These are phyloP conservation scores for Verticillium dahliae DNA, from an alignment of 2,329 filamentous ascomycete genomes.

Conservation along the genomic window DNA sequence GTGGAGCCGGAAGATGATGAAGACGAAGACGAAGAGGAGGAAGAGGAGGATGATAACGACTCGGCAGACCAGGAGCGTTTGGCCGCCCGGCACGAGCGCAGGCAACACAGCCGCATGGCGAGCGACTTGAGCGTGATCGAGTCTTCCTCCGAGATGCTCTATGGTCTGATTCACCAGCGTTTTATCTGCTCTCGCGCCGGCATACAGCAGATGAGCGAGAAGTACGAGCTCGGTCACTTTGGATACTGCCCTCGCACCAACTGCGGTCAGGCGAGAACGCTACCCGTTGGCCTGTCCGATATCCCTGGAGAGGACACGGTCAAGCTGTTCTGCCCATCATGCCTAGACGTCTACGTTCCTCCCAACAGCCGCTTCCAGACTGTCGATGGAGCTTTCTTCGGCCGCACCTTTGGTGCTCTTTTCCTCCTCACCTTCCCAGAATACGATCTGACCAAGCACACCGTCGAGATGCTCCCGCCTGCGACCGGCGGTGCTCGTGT, in stretches of 20 bases:
- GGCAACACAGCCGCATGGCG: slow-evolving; percentile 77
- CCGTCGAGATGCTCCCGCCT: slow-evolving; percentile 46
- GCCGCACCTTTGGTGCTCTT: slow-evolving; percentile 90
- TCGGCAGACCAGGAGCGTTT: slow-evolving; percentile 55
- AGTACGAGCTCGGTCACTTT: slow-evolving; percentile 96
- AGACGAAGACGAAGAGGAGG: slow-evolving; percentile 75
- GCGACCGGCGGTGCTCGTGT: slow-evolving; percentile 20
- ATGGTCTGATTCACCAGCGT: slow-evolving; percentile 95
- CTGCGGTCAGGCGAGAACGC: slow-evolving; percentile 82
- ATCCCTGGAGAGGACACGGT: slow-evolving; percentile 95
- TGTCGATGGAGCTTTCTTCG: slow-evolving; percentile 96
- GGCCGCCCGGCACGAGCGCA: slow-evolving; percentile 52
- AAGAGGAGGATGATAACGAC: slow-evolving; percentile 67
- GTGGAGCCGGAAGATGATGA: slow-evolving; percentile 94
- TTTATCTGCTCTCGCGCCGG: slow-evolving; percentile 96
- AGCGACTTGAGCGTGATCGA: slow-evolving; percentile 95
- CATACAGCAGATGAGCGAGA: slow-evolving; percentile 98
- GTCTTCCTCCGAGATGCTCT: slow-evolving; percentile 94
- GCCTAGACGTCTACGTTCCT: slow-evolving; percentile 93
- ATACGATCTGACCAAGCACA: slow-evolving; percentile 75
- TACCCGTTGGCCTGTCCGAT: slow-evolving; percentile 90
- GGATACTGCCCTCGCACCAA: slow-evolving; percentile 91
- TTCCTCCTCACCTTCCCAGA: slow-evolving; percentile 99
- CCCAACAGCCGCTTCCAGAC: slow-evolving; percentile 97
- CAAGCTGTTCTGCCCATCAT: slow-evolving; percentile 96